A percentile compares a stretch with the other conserved stretches of the same genome.
These are phyloP conservation scores for Neonectria punicea DNA, from an alignment of 2,329 filamentous ascomycete species.

Conservation along the genomic window DNA sequence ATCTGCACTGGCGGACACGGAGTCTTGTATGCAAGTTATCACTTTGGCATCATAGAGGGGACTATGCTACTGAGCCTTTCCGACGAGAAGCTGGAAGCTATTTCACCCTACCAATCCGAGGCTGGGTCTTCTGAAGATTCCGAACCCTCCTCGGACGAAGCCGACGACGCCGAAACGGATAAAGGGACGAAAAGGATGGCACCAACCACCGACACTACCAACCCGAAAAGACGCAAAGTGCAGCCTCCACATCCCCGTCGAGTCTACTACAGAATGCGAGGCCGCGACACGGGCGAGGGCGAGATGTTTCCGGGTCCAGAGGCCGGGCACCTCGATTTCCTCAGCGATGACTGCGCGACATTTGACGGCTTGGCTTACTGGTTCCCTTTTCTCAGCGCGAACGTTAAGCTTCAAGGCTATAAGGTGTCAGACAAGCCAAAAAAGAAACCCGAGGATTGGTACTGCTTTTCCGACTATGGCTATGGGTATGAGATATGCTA, in stretches of 20 bases:
- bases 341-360: neutral
- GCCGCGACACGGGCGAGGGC: conserved; percentile 23
- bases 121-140: neutral
- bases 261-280: conserved; percentile 18
- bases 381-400: neutral
- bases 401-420: conserved; percentile 23
- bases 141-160: neutral
- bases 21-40: neutral
- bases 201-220: neutral
- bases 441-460: neutral
- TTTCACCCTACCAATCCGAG: neutral
- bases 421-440: conserved; percentile 16
- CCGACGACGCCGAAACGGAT: neutral
- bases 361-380: conserved; percentile 16
- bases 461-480: neutral
- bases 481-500: neutral
- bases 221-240: conserved; percentile 1
- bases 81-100: conserved; percentile 11
- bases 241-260: conserved; percentile 13
- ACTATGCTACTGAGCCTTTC: conserved; percentile 14
- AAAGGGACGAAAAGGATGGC: conserved; percentile 2
- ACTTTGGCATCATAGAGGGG: conserved; percentile 23
- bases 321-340: conserved; percentile 21
- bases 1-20: neutral
- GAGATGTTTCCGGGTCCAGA: neutral